Evolutionary conservation across 768 basidiomycete species (phyloP).

Genomic region (Lactifluus piperatus): DNA sequence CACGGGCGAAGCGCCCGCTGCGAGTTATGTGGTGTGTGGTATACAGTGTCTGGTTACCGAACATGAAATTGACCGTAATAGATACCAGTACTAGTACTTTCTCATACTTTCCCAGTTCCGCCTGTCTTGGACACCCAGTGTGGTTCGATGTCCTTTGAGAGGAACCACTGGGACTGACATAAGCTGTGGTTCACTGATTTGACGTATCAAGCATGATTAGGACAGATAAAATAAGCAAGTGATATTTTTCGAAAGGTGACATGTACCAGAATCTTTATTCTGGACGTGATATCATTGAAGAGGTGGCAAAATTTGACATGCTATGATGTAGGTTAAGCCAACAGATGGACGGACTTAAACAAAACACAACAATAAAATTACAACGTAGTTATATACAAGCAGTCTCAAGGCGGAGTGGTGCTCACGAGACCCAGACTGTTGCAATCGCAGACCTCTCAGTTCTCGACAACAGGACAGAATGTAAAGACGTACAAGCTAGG

Average conservation of each 20-base stretch:
- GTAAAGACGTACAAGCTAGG: constrained; percentile 52
- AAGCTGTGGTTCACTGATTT: no score
- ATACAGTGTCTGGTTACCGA: no score
- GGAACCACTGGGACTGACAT: background rate
- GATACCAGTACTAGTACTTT: no score
- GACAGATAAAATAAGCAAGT: no score
- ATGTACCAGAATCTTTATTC: background rate
- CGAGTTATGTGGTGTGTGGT: no score
- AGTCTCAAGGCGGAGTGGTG: background rate
- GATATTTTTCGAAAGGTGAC: background rate
- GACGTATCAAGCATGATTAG: no score
- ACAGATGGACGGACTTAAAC: background rate
- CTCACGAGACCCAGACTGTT: constrained; percentile 39
- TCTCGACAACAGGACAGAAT: background rate
- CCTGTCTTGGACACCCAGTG: background rate
- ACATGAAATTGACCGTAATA: no score
- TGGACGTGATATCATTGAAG: background rate
- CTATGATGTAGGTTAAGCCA: background rate
- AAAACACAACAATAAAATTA: background rate
- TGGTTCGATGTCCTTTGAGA: no score
- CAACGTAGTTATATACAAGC: background rate
- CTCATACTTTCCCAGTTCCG: no score
- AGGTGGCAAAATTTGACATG: background rate
- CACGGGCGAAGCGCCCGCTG: no score
- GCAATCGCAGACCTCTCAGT: background rate